Evolutionary conservation across 768 basidiomycete species (phyloP).

Genomic region (Mycena vitilis): DNA sequence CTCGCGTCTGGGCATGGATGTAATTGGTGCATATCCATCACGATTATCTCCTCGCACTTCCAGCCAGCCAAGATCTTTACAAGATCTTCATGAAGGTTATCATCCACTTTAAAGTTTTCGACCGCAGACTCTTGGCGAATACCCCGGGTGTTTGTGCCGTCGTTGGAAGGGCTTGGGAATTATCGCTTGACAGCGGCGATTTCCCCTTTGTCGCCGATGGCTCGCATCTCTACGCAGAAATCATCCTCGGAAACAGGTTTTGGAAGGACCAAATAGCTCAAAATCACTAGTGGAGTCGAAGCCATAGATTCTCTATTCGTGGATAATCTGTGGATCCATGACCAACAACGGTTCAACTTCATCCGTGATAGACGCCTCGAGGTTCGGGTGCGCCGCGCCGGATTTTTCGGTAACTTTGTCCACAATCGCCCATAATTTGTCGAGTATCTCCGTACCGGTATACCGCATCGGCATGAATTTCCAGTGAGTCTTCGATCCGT

Average conservation of each 20-base stretch:
- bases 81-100: not conserved
- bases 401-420: not conserved
- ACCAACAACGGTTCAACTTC: not conserved
- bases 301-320: not conserved
- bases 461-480: slow-evolving; percentile 7
- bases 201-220: no score
- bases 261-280: no score
- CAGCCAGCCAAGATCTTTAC: not conserved
- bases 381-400: not conserved
- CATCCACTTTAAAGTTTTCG: not conserved
- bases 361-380: not conserved
- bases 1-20: not conserved
- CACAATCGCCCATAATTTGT: not conserved
- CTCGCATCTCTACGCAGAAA: no score
- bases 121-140: not conserved
- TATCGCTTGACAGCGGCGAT: not conserved
- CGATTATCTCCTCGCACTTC: not conserved
- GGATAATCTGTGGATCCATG: slow-evolving; percentile 1
- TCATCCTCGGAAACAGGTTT: no score
- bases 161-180: not conserved
- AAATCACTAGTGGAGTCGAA: no score
- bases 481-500: not conserved
- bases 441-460: not conserved
- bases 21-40: not conserved
- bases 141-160: not conserved